Evolutionary conservation across 225 moss, liverwort and hornwort species (phyloP).

Genomic region (Bryum argenteum): DNA sequence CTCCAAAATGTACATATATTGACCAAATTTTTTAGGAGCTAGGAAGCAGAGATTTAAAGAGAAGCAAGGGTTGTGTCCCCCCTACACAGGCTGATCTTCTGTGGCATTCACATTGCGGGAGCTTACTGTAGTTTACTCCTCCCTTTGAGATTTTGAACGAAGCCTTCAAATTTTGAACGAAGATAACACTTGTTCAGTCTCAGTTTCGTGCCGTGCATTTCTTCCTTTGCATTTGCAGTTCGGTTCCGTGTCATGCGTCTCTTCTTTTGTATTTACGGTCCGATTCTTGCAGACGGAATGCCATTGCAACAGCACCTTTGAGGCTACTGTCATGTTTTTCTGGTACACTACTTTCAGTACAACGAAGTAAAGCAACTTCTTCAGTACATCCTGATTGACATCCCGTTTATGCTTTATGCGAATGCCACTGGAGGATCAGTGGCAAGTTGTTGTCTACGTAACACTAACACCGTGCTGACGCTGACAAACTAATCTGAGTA

Average conservation of each 20-base stretch:
- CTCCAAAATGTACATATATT: slow-evolving; percentile 37
- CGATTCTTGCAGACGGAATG: not conserved
- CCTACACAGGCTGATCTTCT: not conserved
- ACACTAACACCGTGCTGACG: no score
- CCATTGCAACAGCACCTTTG: slow-evolving; percentile 15
- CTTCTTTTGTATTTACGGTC: no score
- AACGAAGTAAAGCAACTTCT: no score
- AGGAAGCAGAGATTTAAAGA: slow-evolving; percentile 8
- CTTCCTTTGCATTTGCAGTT: no score
- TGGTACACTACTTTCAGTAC: no score
- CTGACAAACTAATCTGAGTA: not conserved
- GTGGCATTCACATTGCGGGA: slow-evolving; percentile 44
- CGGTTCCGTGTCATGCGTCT: no score
- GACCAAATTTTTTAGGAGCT: slow-evolving; percentile 31
- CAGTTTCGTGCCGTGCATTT: no score
- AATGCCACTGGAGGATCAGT: not conserved
- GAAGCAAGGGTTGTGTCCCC: not conserved
- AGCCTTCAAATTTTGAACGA: slow-evolving; percentile 26
- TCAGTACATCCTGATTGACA: no score
- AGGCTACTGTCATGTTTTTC: not conserved
- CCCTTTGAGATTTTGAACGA: not conserved
- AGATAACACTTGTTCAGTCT: not conserved
- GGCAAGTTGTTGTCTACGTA: slow-evolving; percentile 8
- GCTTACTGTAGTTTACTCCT: slow-evolving; percentile 15
- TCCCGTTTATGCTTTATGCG: no score